These are phyloP conservation scores for Diplosphaera chodatii DNA, from an alignment of 139 green algal genomes.

Conservation along the genomic window DNA sequence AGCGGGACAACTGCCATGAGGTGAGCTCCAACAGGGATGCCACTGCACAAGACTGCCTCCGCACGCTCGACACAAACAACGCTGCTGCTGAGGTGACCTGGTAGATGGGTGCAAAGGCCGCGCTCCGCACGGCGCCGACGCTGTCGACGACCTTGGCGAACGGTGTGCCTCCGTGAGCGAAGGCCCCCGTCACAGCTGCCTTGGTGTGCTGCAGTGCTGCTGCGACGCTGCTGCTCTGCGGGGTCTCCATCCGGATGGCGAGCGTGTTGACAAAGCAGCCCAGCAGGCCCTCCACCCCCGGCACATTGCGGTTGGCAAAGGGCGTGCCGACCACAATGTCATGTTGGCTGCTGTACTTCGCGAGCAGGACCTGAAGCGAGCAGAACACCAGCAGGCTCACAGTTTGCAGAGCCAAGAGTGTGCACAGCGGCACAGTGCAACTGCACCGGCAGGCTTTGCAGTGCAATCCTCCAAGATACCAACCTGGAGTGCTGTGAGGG, in stretches of 20 bases:
- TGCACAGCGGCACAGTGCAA: no score
- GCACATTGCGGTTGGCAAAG: background rate
- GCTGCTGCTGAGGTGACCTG: no score
- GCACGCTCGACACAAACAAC: no score
- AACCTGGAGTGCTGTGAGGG: background rate
- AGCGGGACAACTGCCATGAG: no score
- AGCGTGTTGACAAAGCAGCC: constrained; percentile 16
- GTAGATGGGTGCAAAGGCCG: background rate
- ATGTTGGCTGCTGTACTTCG: background rate
- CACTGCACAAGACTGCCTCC: no score
- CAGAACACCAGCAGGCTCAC: no score
- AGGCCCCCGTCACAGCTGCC: background rate
- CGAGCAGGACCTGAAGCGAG: background rate
- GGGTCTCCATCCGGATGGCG: background rate
- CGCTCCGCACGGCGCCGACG: background rate
- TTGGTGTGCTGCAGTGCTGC: background rate
- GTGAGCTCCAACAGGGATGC: no score
- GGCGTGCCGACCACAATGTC: constrained; percentile 4
- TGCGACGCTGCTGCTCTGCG: background rate
- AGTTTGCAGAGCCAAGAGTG: no score
- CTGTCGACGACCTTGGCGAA: constrained; percentile 3
- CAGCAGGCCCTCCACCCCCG: background rate
- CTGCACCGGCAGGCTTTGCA: background rate
- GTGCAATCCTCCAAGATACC: background rate
- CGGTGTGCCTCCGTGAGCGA: background rate